A percentile compares a stretch with the other conserved stretches of the same genome.
phyloP scores from a whole-genome alignment of 2,329 filamentous ascomycete genomes.

The Phialophora tarda region DNA sequence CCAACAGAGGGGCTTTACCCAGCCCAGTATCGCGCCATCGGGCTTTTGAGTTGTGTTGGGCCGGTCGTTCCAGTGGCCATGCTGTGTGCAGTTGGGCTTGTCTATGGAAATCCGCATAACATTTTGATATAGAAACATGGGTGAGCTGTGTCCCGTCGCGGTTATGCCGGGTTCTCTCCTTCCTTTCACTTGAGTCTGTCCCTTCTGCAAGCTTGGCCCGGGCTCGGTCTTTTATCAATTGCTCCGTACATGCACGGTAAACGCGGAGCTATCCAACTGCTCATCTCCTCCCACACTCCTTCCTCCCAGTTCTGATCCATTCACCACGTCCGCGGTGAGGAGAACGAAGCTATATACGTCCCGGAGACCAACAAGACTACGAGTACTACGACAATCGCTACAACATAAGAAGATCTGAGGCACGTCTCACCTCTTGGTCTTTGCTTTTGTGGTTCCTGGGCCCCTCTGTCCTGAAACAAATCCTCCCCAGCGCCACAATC shows the following conservation, averaged over 20 bases:
- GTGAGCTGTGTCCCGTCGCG: background rate
- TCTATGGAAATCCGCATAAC: conserved; percentile 15
- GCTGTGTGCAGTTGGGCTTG: background rate
- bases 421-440: conserved; percentile 21
- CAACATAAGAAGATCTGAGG: conserved; percentile 8
- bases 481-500: conserved; percentile 24
- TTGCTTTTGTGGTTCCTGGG: conserved; percentile 7
- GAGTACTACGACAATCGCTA: conserved; percentile 12
- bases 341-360: background rate
- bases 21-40: conserved; percentile 25
- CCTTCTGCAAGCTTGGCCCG: background rate
- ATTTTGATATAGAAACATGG: conserved; percentile 21
- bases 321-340: background rate
- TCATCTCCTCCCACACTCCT: background rate
- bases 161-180: background rate
- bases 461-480: conserved; percentile 33
- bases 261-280: background rate
- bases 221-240: background rate
- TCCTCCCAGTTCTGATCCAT: background rate
- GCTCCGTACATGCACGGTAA: background rate
- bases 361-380: conserved; percentile 8
- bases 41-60: conserved; percentile 18
- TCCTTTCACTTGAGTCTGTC: conserved; percentile 5
- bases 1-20: conserved; percentile 12
- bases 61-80: conserved; percentile 15